Percentiles rank a stretch among this genome's conserved stretches.
Evolutionary conservation across 805 yeast genomes (phyloP).

Genomic region (Candida khao-thaluensis): DNA sequence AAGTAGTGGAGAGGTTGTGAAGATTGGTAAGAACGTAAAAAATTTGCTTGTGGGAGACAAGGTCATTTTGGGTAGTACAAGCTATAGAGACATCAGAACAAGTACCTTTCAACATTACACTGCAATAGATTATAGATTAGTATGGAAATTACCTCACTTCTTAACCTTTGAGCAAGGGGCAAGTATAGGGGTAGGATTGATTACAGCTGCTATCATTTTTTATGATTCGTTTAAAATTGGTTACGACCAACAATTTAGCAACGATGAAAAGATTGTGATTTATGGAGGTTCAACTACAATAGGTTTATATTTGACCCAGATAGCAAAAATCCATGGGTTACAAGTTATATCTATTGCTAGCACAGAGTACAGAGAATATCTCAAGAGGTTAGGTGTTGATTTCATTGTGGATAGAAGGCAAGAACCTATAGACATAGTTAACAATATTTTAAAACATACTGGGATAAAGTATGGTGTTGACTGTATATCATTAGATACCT

Average conservation of each 20-base stretch:
- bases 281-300: constrained; percentile 53
- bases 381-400: constrained; percentile 26
- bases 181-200: constrained; percentile 48
- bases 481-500: constrained; percentile 43
- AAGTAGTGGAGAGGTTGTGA: constrained; percentile 20
- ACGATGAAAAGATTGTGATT: constrained; percentile 25
- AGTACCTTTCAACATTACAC: constrained; percentile 49
- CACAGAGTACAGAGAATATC: constrained; percentile 18
- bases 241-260: not conserved
- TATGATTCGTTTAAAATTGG: constrained; percentile 21
- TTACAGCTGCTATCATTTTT: constrained; percentile 38
- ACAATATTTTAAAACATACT: constrained; percentile 18
- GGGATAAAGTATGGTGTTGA: constrained; percentile 41
- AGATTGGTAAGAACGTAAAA: constrained; percentile 20
- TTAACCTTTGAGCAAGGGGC: constrained; percentile 40
- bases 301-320: constrained; percentile 43
- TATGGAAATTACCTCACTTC: constrained; percentile 42
- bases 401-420: constrained; percentile 39
- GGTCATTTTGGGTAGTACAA: constrained; percentile 46
- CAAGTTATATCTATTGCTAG: constrained; percentile 34
- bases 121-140: constrained; percentile 43
- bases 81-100: constrained; percentile 46
- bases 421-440: constrained; percentile 11
- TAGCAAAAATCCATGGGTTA: constrained; percentile 40
- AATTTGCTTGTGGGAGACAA: constrained; percentile 22